Conservation (phyloP, 129 eudicot species). For the Helianthus annuus region DNA sequence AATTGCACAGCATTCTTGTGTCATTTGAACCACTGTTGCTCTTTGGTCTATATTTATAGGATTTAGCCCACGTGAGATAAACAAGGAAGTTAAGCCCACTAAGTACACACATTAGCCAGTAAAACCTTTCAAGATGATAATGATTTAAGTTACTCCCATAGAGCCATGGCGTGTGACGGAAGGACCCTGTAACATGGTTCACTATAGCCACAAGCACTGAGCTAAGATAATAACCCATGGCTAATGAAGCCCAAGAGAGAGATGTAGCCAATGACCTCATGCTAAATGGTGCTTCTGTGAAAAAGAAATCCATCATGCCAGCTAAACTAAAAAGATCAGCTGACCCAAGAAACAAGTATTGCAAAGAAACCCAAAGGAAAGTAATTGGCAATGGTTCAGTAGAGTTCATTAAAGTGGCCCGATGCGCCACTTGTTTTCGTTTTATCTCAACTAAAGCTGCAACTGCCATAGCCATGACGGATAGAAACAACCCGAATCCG, state of each 20-base stretch:
- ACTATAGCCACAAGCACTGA: slow-evolving; percentile 66
- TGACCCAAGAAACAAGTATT: slow-evolving; percentile 82
- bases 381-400: slow-evolving; percentile 68
- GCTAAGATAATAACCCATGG: slow-evolving; percentile 88
- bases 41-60: slow-evolving; percentile 55
- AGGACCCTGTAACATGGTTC: slow-evolving; percentile 56
- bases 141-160: slow-evolving; percentile 75
- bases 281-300: slow-evolving; percentile 78
- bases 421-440: slow-evolving; percentile 58
- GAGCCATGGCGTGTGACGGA: slow-evolving; percentile 67
- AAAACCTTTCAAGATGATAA: slow-evolving; percentile 77
- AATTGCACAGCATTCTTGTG: slow-evolving; percentile 32
- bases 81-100: slow-evolving; percentile 71
- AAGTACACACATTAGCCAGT: slow-evolving; percentile 79
- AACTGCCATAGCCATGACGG: slow-evolving; percentile 75
- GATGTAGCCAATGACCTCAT: slow-evolving; percentile 91
- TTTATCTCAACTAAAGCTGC: slow-evolving; percentile 81
- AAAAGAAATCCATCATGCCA: slow-evolving; percentile 88
- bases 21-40: slow-evolving; percentile 27
- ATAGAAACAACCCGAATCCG: slow-evolving; percentile 67
- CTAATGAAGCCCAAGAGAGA: slow-evolving; percentile 88
- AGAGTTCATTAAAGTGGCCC: slow-evolving; percentile 47
- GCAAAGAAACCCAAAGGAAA: slow-evolving; percentile 86
- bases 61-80: slow-evolving; percentile 74
- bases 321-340: slow-evolving; percentile 89